Base-by-base conservation (phyloP, 176 grass and related monocot species). In the Cenchrus fungigraminus region DNA sequence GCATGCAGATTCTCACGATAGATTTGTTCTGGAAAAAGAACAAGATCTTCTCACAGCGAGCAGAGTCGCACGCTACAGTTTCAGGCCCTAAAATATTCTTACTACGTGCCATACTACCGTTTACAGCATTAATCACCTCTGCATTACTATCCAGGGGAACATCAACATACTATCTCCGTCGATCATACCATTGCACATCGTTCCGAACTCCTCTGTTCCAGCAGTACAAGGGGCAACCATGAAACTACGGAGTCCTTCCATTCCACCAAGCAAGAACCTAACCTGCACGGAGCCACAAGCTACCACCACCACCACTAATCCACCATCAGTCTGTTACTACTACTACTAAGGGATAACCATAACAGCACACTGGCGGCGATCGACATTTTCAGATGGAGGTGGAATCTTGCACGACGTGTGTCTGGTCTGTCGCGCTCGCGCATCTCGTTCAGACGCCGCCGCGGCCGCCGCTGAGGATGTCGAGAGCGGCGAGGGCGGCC, bases 401-500 rank as follows among this genome's bases (percentile, higher is more conserved):
- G 28, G 17, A 16, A 4, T 34, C 29, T 49, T 37, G 11, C 72
- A 49, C 8, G 72, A 83, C 6, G 34, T 40, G 65, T 45, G 63
- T 17, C 14, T 53, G 73, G 61, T 70, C 45, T 15, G 1, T 15
- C 22, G 14, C 0, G 71, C 3, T 4, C 2, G 9, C 37, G 37
- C 2, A 22, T 8, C 5, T 29, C 29, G 17, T 47, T 81, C 63
- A 25, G 66, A 53, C 15, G 57, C 12, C 59, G 61, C 59, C 37
- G 45, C 37, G 61, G n/a, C 43, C 77, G 6, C 84, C 88, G 78
- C 70, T 83, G 60, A 98, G 91, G 56, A 98, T 92, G 63, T 98
- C 65, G 66, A 98, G 85, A 12, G 92, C 93, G 49, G 91, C 87
- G 9, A 98, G 17, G 65, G 93, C 93, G 42, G 91, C 91, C 85